Percentiles rank a stretch among this genome's conserved stretches.
Evolutionary conservation across 2,329 filamentous ascomycete genomes (phyloP).

Genomic region (Fusarium pseudonygamai): DNA sequence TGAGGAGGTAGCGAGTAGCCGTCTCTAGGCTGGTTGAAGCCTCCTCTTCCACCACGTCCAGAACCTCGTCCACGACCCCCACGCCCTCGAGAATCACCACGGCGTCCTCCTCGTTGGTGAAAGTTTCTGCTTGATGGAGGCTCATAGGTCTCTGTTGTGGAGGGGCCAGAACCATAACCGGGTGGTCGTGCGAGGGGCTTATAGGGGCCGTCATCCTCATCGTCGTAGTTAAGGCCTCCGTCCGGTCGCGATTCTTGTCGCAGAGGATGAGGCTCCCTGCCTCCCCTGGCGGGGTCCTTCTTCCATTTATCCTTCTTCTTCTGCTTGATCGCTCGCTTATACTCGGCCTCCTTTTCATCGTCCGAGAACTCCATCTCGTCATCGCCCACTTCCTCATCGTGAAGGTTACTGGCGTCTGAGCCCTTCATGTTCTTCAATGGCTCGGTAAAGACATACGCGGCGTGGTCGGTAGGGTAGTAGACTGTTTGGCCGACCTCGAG

Average conservation of each 20-base stretch:
- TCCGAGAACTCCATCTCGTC: constrained; percentile 97
- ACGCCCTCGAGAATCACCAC: constrained; percentile 58
- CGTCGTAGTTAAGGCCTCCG: constrained; percentile 72
- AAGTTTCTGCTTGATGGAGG: constrained; percentile 44
- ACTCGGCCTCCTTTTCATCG: constrained; percentile 90
- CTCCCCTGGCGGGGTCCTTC: constrained; percentile 52
- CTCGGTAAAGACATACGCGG: constrained; percentile 87
- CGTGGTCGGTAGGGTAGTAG: constrained; percentile 82
- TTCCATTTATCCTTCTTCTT: constrained; percentile 65
- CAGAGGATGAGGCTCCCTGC: constrained; percentile 52
- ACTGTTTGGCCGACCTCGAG: constrained; percentile 76
- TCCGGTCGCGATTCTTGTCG: constrained; percentile 52
- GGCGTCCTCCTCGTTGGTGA: constrained; percentile 53
- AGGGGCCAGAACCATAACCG: constrained; percentile 65
- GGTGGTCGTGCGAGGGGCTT: constrained; percentile 75
- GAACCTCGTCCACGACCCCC: constrained; percentile 54
- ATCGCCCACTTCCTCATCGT: constrained; percentile 88
- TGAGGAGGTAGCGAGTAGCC: constrained; percentile 56
- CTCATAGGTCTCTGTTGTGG: constrained; percentile 52
- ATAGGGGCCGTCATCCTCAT: constrained; percentile 75
- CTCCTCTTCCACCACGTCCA: constrained; percentile 53
- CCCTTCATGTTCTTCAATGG: constrained; percentile 82
- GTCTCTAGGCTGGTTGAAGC: constrained; percentile 45
- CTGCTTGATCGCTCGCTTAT: constrained; percentile 75
- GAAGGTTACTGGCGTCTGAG: constrained; percentile 92